A percentile compares a stretch with the other conserved stretches of the same genome.
These are phyloP conservation scores for Musa balbisiana DNA, from an alignment of 202 grass and related monocot genomes.

Conservation along the genomic window DNA sequence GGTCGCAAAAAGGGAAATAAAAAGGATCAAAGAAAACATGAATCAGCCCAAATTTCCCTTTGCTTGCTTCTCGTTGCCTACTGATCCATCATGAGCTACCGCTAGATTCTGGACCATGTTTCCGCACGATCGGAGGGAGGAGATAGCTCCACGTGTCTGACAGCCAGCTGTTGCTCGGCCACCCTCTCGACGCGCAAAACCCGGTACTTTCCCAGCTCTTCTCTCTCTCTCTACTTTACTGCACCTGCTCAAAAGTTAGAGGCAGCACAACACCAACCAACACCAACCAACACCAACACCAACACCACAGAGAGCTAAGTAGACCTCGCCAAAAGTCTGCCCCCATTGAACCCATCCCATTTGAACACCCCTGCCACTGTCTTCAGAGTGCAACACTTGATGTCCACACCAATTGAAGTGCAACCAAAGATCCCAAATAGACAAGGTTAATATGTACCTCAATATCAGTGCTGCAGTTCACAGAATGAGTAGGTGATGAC, in stretches of 20 bases:
- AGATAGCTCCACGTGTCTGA: neutral
- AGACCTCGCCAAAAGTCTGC: neutral
- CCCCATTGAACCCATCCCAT: neutral
- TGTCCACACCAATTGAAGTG: too few species aligned
- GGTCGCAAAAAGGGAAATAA: neutral
- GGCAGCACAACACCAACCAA: neutral
- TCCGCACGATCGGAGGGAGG: neutral
- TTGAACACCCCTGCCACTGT: neutral
- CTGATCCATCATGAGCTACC: constrained; percentile 4
- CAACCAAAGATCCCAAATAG: neutral
- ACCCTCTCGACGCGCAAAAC: constrained; percentile 3
- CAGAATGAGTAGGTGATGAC: constrained; percentile 1
- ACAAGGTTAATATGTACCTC: neutral
- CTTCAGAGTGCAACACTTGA: too few species aligned
- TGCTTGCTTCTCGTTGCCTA: neutral
- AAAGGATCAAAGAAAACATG: neutral
- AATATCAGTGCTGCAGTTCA: constrained; percentile 10
- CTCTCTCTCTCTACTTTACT: constrained; percentile 1
- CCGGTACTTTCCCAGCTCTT: constrained; percentile 3
- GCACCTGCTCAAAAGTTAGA: neutral
- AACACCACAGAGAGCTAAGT: neutral
- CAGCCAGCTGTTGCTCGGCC: constrained; percentile 13
- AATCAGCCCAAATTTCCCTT: neutral
- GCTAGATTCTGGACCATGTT: constrained; percentile 1
- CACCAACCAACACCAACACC: neutral